phyloP scores from a whole-genome alignment of 768 basidiomycete genomes.

The Rhizopogon vesiculosus region DNA sequence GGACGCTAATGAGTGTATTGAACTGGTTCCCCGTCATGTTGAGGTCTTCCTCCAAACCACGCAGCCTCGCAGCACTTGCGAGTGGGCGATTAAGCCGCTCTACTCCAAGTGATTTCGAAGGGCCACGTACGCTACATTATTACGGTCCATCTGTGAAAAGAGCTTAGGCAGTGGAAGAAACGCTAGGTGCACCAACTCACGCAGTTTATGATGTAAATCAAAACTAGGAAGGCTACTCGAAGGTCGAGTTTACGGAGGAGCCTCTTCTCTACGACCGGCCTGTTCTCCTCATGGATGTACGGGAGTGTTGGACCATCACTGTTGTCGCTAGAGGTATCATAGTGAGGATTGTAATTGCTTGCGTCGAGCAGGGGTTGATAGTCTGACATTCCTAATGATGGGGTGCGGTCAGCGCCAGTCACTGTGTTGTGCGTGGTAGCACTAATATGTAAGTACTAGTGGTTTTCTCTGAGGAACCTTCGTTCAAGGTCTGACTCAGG shows the following conservation, averaged over 20 bases:
- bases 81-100: neutral
- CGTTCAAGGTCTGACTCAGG: too few species aligned
- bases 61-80: conserved; percentile 60
- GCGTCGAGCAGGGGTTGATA: neutral
- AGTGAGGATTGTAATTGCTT: neutral
- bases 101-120: neutral
- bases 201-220: conserved; percentile 45
- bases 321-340: neutral
- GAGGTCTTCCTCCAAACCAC: conserved; percentile 66
- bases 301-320: neutral
- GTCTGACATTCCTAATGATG: neutral
- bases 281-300: conserved; percentile 14
- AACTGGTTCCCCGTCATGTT: conserved; percentile 58
- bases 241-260: conserved; percentile 39
- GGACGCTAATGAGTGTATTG: conserved; percentile 59
- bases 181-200: conserved; percentile 21
- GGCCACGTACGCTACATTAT: conserved; percentile 51
- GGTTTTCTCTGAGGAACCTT: too few species aligned
- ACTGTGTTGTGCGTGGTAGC: too few species aligned
- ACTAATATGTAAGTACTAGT: too few species aligned
- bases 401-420: neutral
- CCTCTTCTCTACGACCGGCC: conserved; percentile 38
- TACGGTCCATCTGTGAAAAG: conserved; percentile 54
- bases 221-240: conserved; percentile 38
- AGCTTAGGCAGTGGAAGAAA: neutral